A percentile compares a stretch with the other conserved stretches of the same genome.
These are phyloP conservation scores for Coemansia nantahalensis DNA, from an alignment of 192 early-diverging fungal genomes.

Conservation along the genomic window DNA sequence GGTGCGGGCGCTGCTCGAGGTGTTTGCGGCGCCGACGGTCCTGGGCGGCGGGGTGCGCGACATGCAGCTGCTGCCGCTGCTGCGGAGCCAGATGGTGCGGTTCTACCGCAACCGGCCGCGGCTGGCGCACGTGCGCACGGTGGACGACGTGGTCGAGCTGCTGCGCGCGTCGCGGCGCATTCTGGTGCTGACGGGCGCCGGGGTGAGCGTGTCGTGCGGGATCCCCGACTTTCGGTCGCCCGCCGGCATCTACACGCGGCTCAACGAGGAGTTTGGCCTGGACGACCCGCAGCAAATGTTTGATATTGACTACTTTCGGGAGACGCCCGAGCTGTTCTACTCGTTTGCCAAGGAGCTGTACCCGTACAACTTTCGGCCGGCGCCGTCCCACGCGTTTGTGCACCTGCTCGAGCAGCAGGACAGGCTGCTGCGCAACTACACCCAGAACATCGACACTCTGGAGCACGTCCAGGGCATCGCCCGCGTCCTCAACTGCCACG, in stretches of 20 bases:
- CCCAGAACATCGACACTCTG: conserved; percentile 96
- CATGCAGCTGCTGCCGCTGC: conserved; percentile 58
- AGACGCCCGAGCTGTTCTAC: conserved; percentile 89
- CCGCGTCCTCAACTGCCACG: conserved; percentile 86
- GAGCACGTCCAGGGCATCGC: conserved; percentile 85
- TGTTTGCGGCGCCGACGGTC: conserved; percentile 55
- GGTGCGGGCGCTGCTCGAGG: conserved; percentile 61
- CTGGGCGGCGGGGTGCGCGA: conserved; percentile 49
- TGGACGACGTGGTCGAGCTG: conserved; percentile 65
- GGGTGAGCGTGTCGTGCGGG: conserved; percentile 84
- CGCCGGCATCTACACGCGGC: conserved; percentile 84
- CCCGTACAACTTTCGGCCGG: conserved; percentile 84
- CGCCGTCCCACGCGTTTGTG: conserved; percentile 84
- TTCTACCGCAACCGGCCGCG: conserved; percentile 57
- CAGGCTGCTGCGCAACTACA: conserved; percentile 87
- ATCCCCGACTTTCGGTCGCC: conserved; percentile 97
- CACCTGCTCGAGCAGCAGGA: conserved; percentile 82
- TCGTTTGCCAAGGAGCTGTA: conserved; percentile 93
- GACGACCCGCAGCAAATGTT: conserved; percentile 96
- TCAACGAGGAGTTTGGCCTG: conserved; percentile 83
- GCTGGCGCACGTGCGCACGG: conserved; percentile 56
- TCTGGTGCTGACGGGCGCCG: conserved; percentile 89
- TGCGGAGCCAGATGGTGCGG: conserved; percentile 57
- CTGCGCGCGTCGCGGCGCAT: conserved; percentile 64
- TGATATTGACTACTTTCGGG: conserved; percentile 88